Base-by-base conservation (phyloP, 306 rosid genomes). In the Gillenia trifoliata region DNA sequence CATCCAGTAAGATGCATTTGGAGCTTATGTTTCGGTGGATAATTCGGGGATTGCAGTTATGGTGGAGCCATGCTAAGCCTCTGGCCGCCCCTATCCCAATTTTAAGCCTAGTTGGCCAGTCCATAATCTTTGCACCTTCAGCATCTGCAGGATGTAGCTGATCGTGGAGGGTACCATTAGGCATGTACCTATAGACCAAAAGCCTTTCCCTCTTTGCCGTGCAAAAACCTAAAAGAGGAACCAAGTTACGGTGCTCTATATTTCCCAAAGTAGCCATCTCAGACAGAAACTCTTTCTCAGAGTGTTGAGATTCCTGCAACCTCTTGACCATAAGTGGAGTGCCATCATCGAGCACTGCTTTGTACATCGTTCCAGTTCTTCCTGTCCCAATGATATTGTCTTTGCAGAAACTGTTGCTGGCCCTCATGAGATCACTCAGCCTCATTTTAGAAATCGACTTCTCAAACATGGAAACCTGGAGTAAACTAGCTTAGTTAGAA, bases 21-120 rank as follows among this genome's bases (percentile, higher is more conserved):
- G 98, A 91, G 86, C 97, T 94, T 82, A 94, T 86, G 86, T 94
- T 94, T 19, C 98, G 88, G 83, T 94, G 98, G 79, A 94, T 66
- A 25, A 94, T 90, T 3, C 98, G 94, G 5, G 98, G 97, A 68
- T 91, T 94, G 90, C 98, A 94, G 85, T 87, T 88, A 76, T 94
- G 98, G 76, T 94, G 98, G 69, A 94, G 94, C 91, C 92, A 94
- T 4, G 98, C 98, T 19, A 94, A 86, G 70, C 98, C 98, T 83
- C 85, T 90, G 71, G 98, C 98, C 11, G 97, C 95, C 28, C 97
- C 86, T 40, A 91, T 86, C 66, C 95, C 97, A 77, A 91, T 88
- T 86, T 87, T 91, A 70, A 94, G 96, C 78, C 98, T 86, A 20
- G 79, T 17, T 66, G 90, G 74, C 98, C 98, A 94, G 23, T 90